phyloP scores from a whole-genome alignment of 1,284 basidiomycete genomes.

The Rhodotorula sp. region DNA sequence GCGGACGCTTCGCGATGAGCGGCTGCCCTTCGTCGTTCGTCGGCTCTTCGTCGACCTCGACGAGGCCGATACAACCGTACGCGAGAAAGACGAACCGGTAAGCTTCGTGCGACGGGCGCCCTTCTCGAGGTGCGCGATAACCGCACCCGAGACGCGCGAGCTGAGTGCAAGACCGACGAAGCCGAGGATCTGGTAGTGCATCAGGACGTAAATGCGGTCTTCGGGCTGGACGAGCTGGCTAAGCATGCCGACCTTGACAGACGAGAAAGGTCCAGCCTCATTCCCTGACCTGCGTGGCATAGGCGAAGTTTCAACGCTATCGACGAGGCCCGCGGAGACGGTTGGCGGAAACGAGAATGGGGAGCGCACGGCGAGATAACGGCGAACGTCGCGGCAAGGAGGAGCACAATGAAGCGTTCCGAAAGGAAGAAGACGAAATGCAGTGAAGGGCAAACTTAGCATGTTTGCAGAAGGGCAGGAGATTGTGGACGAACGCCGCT shows the following conservation, averaged over 20 bases:
- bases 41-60: constrained; percentile 5
- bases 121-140: constrained; percentile 10
- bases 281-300: constrained; percentile 4
- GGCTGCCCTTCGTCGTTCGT: constrained; percentile 1
- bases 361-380: constrained; percentile 19
- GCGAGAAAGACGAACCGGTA: constrained; percentile 22
- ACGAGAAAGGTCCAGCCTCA: constrained; percentile 21
- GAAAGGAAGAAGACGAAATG: constrained; percentile 22
- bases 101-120: not conserved
- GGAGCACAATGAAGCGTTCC: constrained; percentile 4
- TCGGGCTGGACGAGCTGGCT: constrained; percentile 23
- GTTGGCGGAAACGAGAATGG: not conserved
- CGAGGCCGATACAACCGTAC: constrained; percentile 11
- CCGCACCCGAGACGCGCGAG: constrained; percentile 8
- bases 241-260: constrained; percentile 27
- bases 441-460: not conserved
- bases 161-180: constrained; percentile 26
- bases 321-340: not conserved
- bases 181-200: constrained; percentile 25
- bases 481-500: constrained; percentile 18
- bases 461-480: too few species aligned
- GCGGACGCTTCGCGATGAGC: constrained; percentile 3
- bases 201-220: constrained; percentile 18
- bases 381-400: constrained; percentile 27
- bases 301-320: too few species aligned